Evolutionary conservation across 140 eudicot species (phyloP), one percentile per base, ranked within the genome.

Genomic region (Anethum foeniculum): DNA sequence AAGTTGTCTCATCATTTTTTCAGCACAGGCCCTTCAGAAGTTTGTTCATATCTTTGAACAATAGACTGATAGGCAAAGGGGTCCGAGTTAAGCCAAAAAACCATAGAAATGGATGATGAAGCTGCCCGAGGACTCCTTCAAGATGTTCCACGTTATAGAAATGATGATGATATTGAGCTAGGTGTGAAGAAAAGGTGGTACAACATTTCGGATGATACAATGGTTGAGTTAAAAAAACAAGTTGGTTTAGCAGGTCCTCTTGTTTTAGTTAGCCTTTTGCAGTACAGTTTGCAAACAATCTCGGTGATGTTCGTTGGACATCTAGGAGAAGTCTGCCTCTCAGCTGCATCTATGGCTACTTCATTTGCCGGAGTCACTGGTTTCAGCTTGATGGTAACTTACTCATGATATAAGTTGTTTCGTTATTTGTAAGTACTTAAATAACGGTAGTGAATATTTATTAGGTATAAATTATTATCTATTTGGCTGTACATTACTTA

Each of bases 341-440:
- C 86, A 4, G 83, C 69, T 78, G 89, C 91, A 47, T 88, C 91
- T 7, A 83, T 88, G 85, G 91, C 91, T n/a, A 88, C 87, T 0
- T 85, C 89, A 39, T 88, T 88, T 49, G 89, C 91, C 56, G 75
- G 78, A 25, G 91, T 88, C 23, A 85, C 91, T 73, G 91, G 91
- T 30, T 87, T 85, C 62, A 85, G 87, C 80, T 80, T 82, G 71
- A 72, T 88, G 88, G 91, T 83, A 83, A 51, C 46, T 21, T 88
- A 49, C 87, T 87, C 9, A 41, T 41, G 46, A 7, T 41, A 6
- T 7, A 3, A 46, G 51, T 46, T 8, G 51, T 46, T 46, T 46
- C 3, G 15, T 11, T 15, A 46, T 41, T 41, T 41, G 6, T 39
- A 39, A 2, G 43, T 39, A 39, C 43, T 39, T 39, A 5, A 2